Evolutionary conservation across 2,329 filamentous ascomycete species (phyloP), one percentile per base, ranked within the genome.

Genomic region (Chrysosporium keratinophilum): DNA sequence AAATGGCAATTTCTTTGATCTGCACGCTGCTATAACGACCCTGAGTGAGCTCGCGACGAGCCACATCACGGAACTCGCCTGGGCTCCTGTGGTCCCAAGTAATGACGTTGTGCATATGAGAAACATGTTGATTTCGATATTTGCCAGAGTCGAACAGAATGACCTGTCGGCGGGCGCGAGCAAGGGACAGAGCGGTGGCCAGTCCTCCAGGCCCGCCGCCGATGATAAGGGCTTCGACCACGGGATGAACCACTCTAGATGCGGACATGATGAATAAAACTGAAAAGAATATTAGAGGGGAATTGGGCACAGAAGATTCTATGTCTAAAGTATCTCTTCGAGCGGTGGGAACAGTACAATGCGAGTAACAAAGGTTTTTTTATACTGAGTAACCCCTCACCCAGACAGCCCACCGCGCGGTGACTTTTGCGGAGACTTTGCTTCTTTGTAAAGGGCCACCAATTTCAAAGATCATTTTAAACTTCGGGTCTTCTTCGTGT

Each of bases 31-130:
- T 57, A 59, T 74, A 74, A 3, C 67, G 64, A 4, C 59, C 60
- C n/a, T 61, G 47, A 45, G 73, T 61, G 17, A 72, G 64, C 39
- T 64, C 60, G 40, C 67, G 64, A 19, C 45, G 45, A 2, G 67
- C 63, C 7, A 65, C 65, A 5, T 54, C 59, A 7, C 67, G 63
- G 54, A 66, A 70, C 3, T 66, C 63, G 0, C 52, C 49, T 7
- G 70, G 69, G 23, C 62, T 45, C n/a, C 52, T 47, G 48, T 71
- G 66, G 51, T 74, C 72, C 64, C 66, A 71, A 1, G 60, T 67
- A 1, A 61, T 55, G 2, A 75, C 63, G 14, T 65, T 71, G 63
- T 78, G 76, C 73, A 78, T 76, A 59, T 76, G 70, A 1, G 59
- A 55, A 0, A 70, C 65, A 20, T 59, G 58, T 17, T 62, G 63